Base-by-base conservation (phyloP, 1,284 basidiomycete genomes). In the Rhizopogon hawkerae region DNA sequence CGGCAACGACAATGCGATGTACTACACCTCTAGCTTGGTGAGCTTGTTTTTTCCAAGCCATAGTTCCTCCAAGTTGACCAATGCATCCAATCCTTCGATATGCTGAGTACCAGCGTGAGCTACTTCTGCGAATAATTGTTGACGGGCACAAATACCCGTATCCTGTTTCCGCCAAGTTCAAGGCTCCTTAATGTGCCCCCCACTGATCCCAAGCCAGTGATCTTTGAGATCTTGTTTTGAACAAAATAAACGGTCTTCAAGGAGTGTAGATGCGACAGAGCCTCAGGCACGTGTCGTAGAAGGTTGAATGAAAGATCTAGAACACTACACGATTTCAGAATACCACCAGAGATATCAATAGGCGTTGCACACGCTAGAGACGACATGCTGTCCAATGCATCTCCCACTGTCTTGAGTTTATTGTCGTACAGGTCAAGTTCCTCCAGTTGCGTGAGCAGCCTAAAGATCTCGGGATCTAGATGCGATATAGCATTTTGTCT, bases 11-110 rank as follows among this genome's bases (percentile, higher is more conserved):
- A 39, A 34, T 34, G 37, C 16, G 11, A 57, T 23, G 35, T 34
- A 52, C 26, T 65, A 34, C 53, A 88, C 91, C 73, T 95, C 86
- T 1, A 98, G 75, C 63, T 81, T 83, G 3, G 85, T 70, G 54
- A 98, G 92, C 71, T 98, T 97, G 68, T 98, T 98, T 74, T 98
- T 98, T 37, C 95, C 95, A 3, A 98, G 69, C 93, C 95, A 98
- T 1, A 98, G 73, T 59, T 98, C 93, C 56, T 93, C 89, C 7
- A 98, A 71, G 53, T 88, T 88, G 0, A 81, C 77, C 38, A 96
- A 72, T 5, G 79, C 76, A n/a, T 89, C 89, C 9, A 96, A 67
- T 47, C 89, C 86, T 64, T 98, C 92, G 54, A 98, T 94, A 68
- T 75, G 79, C 91, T 94, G 35, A 53, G 33, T 29, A 34, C 31